phyloP scores from a whole-genome alignment of 1,284 basidiomycete genomes.

The Bondarzewia mesenterica region DNA sequence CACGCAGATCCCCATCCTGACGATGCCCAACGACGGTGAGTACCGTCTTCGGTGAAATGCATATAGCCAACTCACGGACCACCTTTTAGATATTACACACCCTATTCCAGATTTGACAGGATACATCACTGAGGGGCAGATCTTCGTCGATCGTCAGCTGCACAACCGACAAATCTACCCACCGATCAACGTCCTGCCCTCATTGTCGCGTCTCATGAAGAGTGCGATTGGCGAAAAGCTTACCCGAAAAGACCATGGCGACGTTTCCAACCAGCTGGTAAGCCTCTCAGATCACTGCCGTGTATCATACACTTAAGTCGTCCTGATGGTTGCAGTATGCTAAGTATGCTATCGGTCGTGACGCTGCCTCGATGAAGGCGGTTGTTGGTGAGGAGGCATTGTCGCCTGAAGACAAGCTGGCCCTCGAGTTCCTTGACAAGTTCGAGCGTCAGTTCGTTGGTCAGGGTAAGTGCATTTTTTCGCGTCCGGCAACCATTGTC shows the following conservation, averaged over 20 bases:
- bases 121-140: conserved; percentile 99
- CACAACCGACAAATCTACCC: conserved; percentile 98
- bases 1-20: conserved; percentile 99
- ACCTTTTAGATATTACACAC: conserved; percentile 89
- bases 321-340: conserved; percentile 57
- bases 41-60: conserved; percentile 12
- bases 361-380: conserved; percentile 98
- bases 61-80: conserved; percentile 8
- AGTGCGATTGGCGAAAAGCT: conserved; percentile 96
- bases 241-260: conserved; percentile 96
- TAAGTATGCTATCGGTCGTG: conserved; percentile 95
- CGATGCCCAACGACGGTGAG: conserved; percentile 99
- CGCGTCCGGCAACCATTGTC: neutral
- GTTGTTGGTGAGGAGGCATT: conserved; percentile 98
- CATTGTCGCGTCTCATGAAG: conserved; percentile 99
- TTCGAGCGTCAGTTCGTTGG: conserved; percentile 94
- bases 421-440: conserved; percentile 89
- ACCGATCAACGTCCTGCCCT: conserved; percentile 98
- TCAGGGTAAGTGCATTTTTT: conserved; percentile 54
- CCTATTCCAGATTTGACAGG: conserved; percentile 99
- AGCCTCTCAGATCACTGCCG: conserved; percentile 19
- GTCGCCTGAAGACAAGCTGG: conserved; percentile 88
- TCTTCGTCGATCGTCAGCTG: conserved; percentile 94
- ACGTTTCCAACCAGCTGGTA: conserved; percentile 96
- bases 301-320: conserved; percentile 14